Evolutionary conservation across 495 filamentous ascomycete species (phyloP).

Genomic region (Hyphodiscus hymeniophilus): DNA sequence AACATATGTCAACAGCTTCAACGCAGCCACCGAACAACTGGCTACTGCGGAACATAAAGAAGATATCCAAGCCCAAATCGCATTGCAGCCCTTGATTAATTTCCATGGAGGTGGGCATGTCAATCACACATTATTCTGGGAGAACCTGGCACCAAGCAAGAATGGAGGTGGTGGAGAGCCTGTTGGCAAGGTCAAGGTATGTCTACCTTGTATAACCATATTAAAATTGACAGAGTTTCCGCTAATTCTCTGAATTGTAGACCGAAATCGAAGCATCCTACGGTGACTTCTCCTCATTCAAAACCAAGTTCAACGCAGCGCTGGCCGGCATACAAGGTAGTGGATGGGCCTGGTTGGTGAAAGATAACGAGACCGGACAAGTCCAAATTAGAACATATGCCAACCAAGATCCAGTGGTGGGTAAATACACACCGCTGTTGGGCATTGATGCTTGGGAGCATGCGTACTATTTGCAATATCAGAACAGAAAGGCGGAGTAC

Average conservation of each 20-base stretch:
- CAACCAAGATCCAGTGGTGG: slow-evolving; percentile 92
- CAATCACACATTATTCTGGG: slow-evolving; percentile 92
- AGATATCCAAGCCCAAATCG: slow-evolving; percentile 63
- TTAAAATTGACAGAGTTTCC: neutral
- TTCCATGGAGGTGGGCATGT: slow-evolving; percentile 94
- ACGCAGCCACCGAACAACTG: slow-evolving; percentile 54
- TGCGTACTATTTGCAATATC: slow-evolving; percentile 73
- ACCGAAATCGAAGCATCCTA: slow-evolving; percentile 71
- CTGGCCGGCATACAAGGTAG: slow-evolving; percentile 68
- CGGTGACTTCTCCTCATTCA: slow-evolving; percentile 62
- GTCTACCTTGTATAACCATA: neutral
- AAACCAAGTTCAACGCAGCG: slow-evolving; percentile 68
- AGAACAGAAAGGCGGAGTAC: slow-evolving; percentile 99
- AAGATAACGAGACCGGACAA: slow-evolving; percentile 67
- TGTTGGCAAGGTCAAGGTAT: slow-evolving; percentile 41
- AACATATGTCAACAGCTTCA: slow-evolving; percentile 69
- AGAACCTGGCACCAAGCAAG: slow-evolving; percentile 68
- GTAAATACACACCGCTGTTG: slow-evolving; percentile 75
- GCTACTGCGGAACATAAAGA: slow-evolving; percentile 46
- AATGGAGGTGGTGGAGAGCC: slow-evolving; percentile 73
- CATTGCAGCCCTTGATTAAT: slow-evolving; percentile 81
- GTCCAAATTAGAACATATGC: slow-evolving; percentile 72
- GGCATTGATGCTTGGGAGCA: slow-evolving; percentile 98
- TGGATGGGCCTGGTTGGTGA: slow-evolving; percentile 63
- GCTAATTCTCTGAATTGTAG: slow-evolving; percentile 13